These are phyloP conservation scores for Paecilomyces dactylethromorphus DNA, from an alignment of 2,329 filamentous ascomycete genomes.

Conservation along the genomic window DNA sequence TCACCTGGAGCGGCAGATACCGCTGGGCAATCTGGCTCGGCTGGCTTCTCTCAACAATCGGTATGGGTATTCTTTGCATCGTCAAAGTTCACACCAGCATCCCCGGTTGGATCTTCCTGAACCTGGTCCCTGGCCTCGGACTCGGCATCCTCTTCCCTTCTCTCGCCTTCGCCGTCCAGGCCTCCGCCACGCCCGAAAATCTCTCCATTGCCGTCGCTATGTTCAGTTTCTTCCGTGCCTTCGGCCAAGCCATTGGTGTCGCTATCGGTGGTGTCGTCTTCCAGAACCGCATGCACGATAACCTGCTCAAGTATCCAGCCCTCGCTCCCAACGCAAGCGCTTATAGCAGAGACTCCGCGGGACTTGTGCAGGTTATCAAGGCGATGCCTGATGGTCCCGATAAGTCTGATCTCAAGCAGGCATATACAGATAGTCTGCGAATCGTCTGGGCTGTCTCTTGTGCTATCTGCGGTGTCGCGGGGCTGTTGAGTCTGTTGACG, in stretches of 20 bases:
- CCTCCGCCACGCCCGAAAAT: slow-evolving; percentile 50
- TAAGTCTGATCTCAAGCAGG: slow-evolving; percentile 42
- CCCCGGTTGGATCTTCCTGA: slow-evolving; percentile 54
- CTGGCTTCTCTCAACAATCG: slow-evolving; percentile 54
- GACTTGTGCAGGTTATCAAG: slow-evolving; percentile 54
- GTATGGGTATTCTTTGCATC: slow-evolving; percentile 44
- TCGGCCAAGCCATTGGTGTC: slow-evolving; percentile 61
- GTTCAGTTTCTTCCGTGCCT: slow-evolving; percentile 60
- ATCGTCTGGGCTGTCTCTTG: slow-evolving; percentile 53
- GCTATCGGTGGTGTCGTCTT: slow-evolving; percentile 63
- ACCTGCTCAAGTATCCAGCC: slow-evolving; percentile 41
- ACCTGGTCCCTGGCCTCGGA: slow-evolving; percentile 53
- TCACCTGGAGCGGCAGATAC: slow-evolving; percentile 53
- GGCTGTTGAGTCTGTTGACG: slow-evolving; percentile 48
- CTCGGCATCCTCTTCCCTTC: slow-evolving; percentile 59
- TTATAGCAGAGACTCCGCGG: slow-evolving; percentile 53
- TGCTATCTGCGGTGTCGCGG: slow-evolving; percentile 45
- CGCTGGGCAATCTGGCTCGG: slow-evolving; percentile 56
- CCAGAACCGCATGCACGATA: slow-evolving; percentile 56
- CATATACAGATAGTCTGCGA: slow-evolving; percentile 49
- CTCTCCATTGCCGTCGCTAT: slow-evolving; percentile 57
- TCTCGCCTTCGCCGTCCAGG: slow-evolving; percentile 60
- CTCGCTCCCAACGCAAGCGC: slow-evolving; percentile 43
- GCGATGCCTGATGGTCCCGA: slow-evolving; percentile 39
- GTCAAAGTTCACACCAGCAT: slow-evolving; percentile 41